phyloP scores from a whole-genome alignment of 768 basidiomycete species.

The Tylopilus rubrobrunneus region DNA sequence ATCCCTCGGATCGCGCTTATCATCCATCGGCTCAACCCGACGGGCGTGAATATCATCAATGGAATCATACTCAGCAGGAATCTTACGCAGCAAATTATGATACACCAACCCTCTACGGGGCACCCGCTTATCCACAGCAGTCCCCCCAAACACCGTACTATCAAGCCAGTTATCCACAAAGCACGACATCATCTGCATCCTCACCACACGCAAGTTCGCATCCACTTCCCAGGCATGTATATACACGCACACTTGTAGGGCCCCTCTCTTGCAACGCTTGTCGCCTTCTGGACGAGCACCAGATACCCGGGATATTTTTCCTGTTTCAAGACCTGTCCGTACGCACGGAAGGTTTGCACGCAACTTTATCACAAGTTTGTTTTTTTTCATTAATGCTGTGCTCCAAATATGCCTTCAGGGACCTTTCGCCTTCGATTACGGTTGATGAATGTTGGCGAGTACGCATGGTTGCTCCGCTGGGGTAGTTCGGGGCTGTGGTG shows the following conservation, averaged over 20 bases:
- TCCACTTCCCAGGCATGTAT: slow-evolving; percentile 61
- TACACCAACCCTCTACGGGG: slow-evolving; percentile 17
- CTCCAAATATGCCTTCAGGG: slow-evolving; percentile 40
- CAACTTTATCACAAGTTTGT: slow-evolving; percentile 24
- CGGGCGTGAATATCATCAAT: slow-evolving; percentile 33
- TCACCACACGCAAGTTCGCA: slow-evolving; percentile 33
- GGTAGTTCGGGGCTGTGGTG: slow-evolving; percentile 14
- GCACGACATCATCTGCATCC: slow-evolving; percentile 22
- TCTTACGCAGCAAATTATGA: slow-evolving; percentile 26
- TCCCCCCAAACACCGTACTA: slow-evolving; percentile 30
- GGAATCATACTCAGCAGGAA: slow-evolving; percentile 27
- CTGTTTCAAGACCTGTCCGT: slow-evolving; percentile 94
- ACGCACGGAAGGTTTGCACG: slow-evolving; percentile 75
- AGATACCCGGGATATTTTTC: slow-evolving; percentile 87
- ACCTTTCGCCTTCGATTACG: slow-evolving; percentile 82
- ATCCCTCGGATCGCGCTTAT: slow-evolving; percentile 36
- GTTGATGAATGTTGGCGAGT: slow-evolving; percentile 90
- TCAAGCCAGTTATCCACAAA: slow-evolving; percentile 24
- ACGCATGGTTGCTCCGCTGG: slow-evolving; percentile 38
- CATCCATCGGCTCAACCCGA: slow-evolving; percentile 37
- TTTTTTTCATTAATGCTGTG: slow-evolving; percentile 19
- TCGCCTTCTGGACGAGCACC: slow-evolving; percentile 79
- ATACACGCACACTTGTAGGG: slow-evolving; percentile 87
- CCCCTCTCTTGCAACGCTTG: slow-evolving; percentile 85
- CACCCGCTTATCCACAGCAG: slow-evolving; percentile 27